Conservation (phyloP, 1,284 basidiomycete species). For the Lentinula novae-zelandiae region DNA sequence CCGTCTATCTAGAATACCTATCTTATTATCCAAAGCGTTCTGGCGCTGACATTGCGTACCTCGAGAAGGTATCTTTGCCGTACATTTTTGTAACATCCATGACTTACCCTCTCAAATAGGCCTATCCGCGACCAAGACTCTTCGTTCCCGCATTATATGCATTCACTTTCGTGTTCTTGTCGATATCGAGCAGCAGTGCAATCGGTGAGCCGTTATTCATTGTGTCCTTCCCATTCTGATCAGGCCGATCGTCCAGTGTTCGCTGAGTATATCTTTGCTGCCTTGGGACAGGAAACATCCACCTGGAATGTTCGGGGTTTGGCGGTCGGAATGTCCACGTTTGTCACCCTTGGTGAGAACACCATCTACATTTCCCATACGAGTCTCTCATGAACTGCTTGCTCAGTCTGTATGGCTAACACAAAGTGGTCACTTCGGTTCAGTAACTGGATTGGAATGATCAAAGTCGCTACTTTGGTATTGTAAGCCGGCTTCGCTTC, state of each 20-base stretch:
- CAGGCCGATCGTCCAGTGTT: not conserved
- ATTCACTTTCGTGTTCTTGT: not conserved
- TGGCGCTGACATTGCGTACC: not conserved
- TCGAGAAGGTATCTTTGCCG: not conserved
- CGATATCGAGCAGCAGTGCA: not conserved
- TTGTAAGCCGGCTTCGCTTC: not conserved
- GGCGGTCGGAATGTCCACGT: not conserved
- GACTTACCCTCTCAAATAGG: not conserved
- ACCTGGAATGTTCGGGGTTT: not conserved
- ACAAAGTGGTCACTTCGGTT: not conserved
- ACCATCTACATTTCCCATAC: not conserved
- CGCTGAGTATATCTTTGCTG: not conserved
- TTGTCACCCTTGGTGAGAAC: not conserved
- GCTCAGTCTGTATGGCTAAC: not conserved
- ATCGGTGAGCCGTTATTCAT: not conserved
- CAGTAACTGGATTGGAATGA: slow-evolving; percentile 1
- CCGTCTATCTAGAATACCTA: not conserved
- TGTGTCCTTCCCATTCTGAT: not conserved
- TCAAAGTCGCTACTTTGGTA: not conserved
- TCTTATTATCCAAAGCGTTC: slow-evolving; percentile 1
- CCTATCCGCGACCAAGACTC: not conserved
- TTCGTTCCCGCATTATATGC: not conserved
- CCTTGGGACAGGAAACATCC: not conserved
- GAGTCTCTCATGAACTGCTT: not conserved
- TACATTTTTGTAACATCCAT: not conserved